phyloP scores from a whole-genome alignment of 140 eudicot genomes.

The Erigeron philadelphicus region DNA sequence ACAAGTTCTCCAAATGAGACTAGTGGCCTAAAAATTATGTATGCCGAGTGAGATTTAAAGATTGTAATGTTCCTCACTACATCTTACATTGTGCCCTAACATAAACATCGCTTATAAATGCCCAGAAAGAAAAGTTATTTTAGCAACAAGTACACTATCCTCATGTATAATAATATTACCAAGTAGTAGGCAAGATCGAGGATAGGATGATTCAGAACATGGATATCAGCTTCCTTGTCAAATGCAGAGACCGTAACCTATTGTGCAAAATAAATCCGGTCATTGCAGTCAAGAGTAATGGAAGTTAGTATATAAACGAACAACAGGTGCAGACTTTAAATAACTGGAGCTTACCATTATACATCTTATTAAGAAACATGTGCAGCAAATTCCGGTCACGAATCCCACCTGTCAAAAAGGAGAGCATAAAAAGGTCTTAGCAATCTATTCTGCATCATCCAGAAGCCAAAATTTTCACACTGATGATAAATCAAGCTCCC shows the following conservation, averaged over 20 bases:
- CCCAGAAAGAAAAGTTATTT: conserved; percentile 11
- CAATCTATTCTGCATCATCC: neutral
- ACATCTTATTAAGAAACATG: conserved; percentile 79
- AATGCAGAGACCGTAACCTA: conserved; percentile 65
- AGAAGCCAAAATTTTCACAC: neutral
- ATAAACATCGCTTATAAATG: neutral
- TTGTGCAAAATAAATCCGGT: conserved; percentile 15
- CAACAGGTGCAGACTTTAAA: neutral
- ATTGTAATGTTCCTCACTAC: neutral
- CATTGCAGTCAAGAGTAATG: neutral
- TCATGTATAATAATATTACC: conserved; percentile 32
- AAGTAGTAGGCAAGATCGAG: conserved; percentile 53
- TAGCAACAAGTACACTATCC: conserved; percentile 4
- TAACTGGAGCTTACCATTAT: conserved; percentile 52
- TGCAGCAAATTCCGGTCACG: conserved; percentile 79
- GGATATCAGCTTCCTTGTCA: conserved; percentile 55
- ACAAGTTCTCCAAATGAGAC: too few relatives aligned
- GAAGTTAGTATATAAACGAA: neutral
- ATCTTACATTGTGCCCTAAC: neutral
- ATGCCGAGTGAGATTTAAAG: too few relatives aligned
- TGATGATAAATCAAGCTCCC: neutral
- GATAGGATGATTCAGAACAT: conserved; percentile 65
- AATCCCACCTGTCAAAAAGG: conserved; percentile 62
- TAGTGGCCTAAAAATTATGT: too few relatives aligned
- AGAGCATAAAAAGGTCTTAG: neutral